Evolutionary conservation across 176 grass and related monocot species (phyloP).

Genomic region (Cenchrus fungigraminus): DNA sequence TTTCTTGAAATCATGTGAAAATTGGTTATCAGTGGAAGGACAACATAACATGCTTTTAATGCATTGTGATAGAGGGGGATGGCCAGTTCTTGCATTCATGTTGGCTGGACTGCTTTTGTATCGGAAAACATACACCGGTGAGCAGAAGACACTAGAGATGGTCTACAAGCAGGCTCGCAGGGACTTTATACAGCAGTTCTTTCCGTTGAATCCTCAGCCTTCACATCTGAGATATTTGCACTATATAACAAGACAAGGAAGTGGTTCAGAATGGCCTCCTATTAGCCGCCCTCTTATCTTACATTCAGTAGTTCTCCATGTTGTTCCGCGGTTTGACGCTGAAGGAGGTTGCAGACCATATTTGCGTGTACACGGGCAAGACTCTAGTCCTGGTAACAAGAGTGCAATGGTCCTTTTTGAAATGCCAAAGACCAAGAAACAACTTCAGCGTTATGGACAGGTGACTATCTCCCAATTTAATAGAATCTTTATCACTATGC

Average conservation of each 20-base stretch:
- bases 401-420: constrained; percentile 78
- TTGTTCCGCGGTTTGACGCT: constrained; percentile 73
- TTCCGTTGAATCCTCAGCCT: constrained; percentile 85
- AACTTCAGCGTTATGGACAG: constrained; percentile 76
- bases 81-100: constrained; percentile 96
- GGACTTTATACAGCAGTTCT: constrained; percentile 87
- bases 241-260: constrained; percentile 83
- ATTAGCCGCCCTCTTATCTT: constrained; percentile 60
- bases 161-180: constrained; percentile 94
- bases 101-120: constrained; percentile 89
- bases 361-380: constrained; percentile 77
- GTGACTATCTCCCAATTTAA: constrained; percentile 44
- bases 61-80: constrained; percentile 92
- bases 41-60: constrained; percentile 93
- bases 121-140: constrained; percentile 75
- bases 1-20: constrained; percentile 96
- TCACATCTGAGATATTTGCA: constrained; percentile 96
- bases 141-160: constrained; percentile 95
- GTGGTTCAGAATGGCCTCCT: constrained; percentile 84
- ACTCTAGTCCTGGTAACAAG: constrained; percentile 71
- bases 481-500: neutral
- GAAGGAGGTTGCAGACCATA: constrained; percentile 77
- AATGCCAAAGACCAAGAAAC: constrained; percentile 72
- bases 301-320: constrained; percentile 63
- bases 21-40: constrained; percentile 93